These are phyloP conservation scores for Cocos nucifera DNA, from an alignment of 176 grass and related monocot species.

Conservation along the genomic window DNA sequence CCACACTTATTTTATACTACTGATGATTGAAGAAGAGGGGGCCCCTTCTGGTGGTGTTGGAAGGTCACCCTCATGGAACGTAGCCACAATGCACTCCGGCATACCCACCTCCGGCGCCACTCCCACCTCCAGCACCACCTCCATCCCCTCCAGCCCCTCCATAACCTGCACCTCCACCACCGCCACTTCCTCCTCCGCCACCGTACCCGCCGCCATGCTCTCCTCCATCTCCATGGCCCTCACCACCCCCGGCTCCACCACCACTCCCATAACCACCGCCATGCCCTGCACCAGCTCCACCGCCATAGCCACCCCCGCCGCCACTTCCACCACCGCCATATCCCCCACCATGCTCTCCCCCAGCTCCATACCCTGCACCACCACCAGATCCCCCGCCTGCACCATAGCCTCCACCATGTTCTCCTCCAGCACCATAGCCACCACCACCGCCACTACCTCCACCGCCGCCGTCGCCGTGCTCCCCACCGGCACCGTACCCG, in stretches of 20 bases:
- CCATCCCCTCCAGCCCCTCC: background rate
- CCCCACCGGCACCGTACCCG: background rate
- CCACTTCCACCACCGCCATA: background rate
- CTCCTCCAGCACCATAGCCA: background rate
- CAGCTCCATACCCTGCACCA: background rate
- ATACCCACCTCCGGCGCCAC: background rate
- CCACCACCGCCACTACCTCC: background rate
- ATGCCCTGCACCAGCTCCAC: background rate
- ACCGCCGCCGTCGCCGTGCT: background rate
- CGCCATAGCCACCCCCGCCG: background rate
- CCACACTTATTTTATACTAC: too few species aligned
- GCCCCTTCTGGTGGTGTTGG: too few species aligned
- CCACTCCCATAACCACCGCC: background rate
- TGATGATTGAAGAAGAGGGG: too few species aligned
- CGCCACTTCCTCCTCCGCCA: background rate
- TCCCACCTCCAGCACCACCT: background rate
- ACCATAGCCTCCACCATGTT: background rate
- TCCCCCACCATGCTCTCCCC: conserved; percentile 1
- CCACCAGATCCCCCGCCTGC: background rate
- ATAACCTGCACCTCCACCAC: background rate
- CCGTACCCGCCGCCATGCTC: background rate
- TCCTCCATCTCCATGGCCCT: background rate
- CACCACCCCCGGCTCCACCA: background rate
- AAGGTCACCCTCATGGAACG: too few species aligned
- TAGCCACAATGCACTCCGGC: too few species aligned